Conservation (phyloP, 1,284 basidiomycete species). For the Vanrija humicola region DNA sequence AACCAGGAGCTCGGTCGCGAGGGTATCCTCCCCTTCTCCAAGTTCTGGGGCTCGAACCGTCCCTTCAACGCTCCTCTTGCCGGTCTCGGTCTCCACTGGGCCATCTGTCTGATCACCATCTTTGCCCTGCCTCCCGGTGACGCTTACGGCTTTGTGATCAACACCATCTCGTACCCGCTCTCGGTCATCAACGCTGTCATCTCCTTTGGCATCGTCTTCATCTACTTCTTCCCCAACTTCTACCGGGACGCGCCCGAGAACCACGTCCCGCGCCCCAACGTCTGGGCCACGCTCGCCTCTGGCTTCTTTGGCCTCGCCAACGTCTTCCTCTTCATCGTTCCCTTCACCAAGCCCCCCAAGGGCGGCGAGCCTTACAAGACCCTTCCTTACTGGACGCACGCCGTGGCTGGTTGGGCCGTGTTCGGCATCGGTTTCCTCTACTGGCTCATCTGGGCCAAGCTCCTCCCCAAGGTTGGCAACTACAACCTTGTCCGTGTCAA, state of each 20-base stretch:
- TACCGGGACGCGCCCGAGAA: background rate
- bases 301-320: constrained; percentile 17
- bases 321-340: constrained; percentile 17
- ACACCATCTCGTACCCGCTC: constrained; percentile 20
- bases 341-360: constrained; percentile 8
- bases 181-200: constrained; percentile 15
- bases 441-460: constrained; percentile 20
- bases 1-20: constrained; percentile 43
- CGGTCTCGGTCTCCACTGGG: constrained; percentile 32
- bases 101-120: constrained; percentile 58
- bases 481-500: constrained; percentile 13
- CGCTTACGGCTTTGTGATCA: constrained; percentile 53
- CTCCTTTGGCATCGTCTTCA: constrained; percentile 15
- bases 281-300: constrained; percentile 4
- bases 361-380: constrained; percentile 14
- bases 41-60: constrained; percentile 35
- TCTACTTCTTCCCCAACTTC: constrained; percentile 8
- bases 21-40: constrained; percentile 43
- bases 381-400: constrained; percentile 19
- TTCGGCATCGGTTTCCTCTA: constrained; percentile 23
- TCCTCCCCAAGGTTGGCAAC: constrained; percentile 11
- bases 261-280: no score
- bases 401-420: constrained; percentile 15
- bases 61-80: constrained; percentile 38
- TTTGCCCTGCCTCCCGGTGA: constrained; percentile 56